Base-by-base conservation (phyloP, 2,329 filamentous ascomycete genomes). In the Emmonsiellopsis sp. region DNA sequence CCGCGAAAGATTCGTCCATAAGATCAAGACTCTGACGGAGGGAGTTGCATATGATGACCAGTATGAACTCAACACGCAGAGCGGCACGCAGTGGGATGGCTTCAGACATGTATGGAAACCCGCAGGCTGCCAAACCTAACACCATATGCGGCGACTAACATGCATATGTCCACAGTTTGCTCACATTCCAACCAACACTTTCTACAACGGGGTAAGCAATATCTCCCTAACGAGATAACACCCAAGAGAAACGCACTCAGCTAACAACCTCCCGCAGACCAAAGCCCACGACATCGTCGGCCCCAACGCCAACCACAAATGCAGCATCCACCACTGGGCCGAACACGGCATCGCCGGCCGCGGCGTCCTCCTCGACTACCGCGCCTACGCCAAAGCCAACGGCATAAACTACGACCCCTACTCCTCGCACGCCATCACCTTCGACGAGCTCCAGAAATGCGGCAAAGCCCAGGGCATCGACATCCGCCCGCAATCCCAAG, bases 391-490 rank as follows among this genome's bases (percentile, higher is more conserved):
- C 8, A 71, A 77, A 49, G 72, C 72, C 7, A 75, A 78, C 51
- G 74, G 75, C 10, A 75, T 77, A 32, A 56, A 66, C 4, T 80
- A 77, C 55, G 71, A 80, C 58, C 74, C 80, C 0, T 75, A 81
- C 48, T 73, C 73, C 3, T 69, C 73, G 0, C 71, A 82, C 60
- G 71, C 74, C 32, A 83, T 85, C 63, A 76, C 74, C 0, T 68
- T 77, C 2, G 62, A 72, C 1, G 76, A 83, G 0, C 73, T 89
- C 0, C 77, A 79, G 51, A 73, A 76, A 7, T 81, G 82, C 36
- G 85, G 82, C 0, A 71, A 70, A 36, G 70, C 77, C 37, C 82
- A 87, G 58, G 78, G 79, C 0, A 71, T 87, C 31, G 78, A 85
- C 56, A 83, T 87, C 61, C 77, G 74, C 0, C 77, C 80, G 0